Percentiles rank a stretch among this genome's conserved stretches.
Conservation (phyloP, 106 monocot species). For the Allium fistulosum region DNA sequence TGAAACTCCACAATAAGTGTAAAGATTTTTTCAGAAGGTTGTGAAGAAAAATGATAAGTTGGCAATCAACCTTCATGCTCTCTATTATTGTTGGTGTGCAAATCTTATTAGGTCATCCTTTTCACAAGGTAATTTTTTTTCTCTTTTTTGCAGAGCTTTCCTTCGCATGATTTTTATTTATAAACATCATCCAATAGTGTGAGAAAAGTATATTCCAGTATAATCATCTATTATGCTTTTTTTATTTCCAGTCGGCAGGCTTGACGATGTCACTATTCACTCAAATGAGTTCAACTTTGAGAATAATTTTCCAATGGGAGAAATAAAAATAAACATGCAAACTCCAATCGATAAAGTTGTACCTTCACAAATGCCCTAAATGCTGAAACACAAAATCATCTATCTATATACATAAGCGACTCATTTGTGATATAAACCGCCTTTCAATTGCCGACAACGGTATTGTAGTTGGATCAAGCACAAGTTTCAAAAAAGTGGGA, state of each 20-base stretch:
- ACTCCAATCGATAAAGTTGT: constrained; percentile 71
- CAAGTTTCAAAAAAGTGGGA: constrained; percentile 66
- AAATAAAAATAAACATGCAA: constrained; percentile 59
- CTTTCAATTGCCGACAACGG: constrained; percentile 81
- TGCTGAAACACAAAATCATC: constrained; percentile 4
- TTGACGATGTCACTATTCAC: constrained; percentile 52
- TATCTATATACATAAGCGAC: constrained; percentile 81
- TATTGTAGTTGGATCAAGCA: constrained; percentile 75
- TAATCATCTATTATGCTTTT: not conserved
- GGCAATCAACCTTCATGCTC: constrained; percentile 18
- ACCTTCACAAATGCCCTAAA: constrained; percentile 41
- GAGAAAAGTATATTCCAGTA: too few relatives aligned
- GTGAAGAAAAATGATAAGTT: constrained; percentile 16
- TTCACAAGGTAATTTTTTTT: constrained; percentile 44
- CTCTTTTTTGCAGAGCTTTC: too few relatives aligned
- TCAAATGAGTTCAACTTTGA: constrained; percentile 75
- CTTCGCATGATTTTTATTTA: too few relatives aligned
- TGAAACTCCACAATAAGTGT: too few relatives aligned
- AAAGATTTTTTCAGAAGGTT: constrained; percentile 31
- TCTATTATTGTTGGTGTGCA: constrained; percentile 53
- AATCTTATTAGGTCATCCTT: constrained; percentile 49
- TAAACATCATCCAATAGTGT: too few relatives aligned
- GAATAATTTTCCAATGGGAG: constrained; percentile 57
- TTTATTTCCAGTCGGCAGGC: constrained; percentile 29
- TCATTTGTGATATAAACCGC: constrained; percentile 80